A percentile compares a stretch with the other conserved stretches of the same genome.
Evolutionary conservation across 306 rosid species (phyloP).

Genomic region (Vigna radiata): DNA sequence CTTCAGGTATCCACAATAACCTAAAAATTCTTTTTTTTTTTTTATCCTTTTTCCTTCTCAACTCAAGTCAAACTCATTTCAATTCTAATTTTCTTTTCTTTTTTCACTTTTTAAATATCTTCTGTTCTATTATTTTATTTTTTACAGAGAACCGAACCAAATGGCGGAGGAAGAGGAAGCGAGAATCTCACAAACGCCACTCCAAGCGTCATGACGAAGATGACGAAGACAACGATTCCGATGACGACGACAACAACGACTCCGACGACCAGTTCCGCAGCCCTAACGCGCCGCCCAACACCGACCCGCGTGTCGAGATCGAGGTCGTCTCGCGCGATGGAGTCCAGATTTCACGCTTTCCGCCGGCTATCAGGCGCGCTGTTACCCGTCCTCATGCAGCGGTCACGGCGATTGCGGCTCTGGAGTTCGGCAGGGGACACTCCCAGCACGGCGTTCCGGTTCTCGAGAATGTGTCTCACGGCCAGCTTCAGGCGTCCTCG

Average conservation of each 20-base stretch:
- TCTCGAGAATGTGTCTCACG: constrained; percentile 12
- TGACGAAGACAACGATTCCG: background rate
- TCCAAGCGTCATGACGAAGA: background rate
- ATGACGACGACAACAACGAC: background rate
- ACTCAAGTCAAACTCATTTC: background rate
- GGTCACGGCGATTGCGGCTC: background rate
- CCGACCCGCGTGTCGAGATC: background rate
- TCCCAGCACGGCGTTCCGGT: background rate
- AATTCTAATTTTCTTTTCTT: background rate
- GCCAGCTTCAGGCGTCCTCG: background rate
- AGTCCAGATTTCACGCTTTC: background rate
- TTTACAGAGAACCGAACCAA: background rate
- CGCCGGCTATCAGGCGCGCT: background rate
- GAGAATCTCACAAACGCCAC: background rate
- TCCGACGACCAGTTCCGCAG: constrained; percentile 14
- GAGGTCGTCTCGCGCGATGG: background rate
- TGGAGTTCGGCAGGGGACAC: background rate
- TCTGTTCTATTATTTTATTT: background rate
- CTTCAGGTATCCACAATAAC: background rate
- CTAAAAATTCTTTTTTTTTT: background rate
- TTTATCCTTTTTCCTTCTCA: background rate
- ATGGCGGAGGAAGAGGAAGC: background rate
- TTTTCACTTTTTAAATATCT: background rate
- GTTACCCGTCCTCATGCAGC: background rate
- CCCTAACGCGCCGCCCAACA: background rate